Base-by-base conservation (phyloP, 2,329 filamentous ascomycete species). In the Neonectria faginata region DNA sequence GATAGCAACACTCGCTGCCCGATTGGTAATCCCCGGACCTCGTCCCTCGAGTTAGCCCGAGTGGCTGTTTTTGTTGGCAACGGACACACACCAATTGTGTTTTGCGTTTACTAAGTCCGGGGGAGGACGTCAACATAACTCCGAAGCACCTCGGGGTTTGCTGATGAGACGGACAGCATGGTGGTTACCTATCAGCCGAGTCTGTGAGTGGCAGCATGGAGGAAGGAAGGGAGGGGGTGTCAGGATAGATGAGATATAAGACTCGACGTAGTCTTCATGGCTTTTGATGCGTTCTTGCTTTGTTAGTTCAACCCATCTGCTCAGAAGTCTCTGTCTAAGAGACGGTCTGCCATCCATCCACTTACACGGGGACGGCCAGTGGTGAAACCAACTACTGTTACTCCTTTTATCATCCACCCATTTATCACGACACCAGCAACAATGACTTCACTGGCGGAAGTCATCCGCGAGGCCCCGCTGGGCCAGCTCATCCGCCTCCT, bases 401-500 rank as follows among this genome's bases (percentile, higher is more conserved):
- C 25, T 25, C 25, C 18, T 16, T 16, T 16, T 29, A n/a, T 39
- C 44, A 14, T 29, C 29, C 18, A 20, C 22, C 53, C 31, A 25
- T 25, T 45, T 3, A 45, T 45, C 11, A 45, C 29, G 20, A 44
- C 18, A 29, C 25, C 29, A 59, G 29, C 31, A n/a, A 31, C 27
- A 11, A 47, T 54, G 29, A 57, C 44, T 50, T 53, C 61, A 57
- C 73, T 79, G 73, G 72, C 73, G 57, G 77, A 77, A 56, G 45
- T 76, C 22, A 72, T 89, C 61, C 80, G 86, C 73, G 88, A 89
- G 61, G 82, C 87, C 64, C 82, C 87, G 29, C 70, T 89, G 66
- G 88, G 88, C 69, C 87, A 89, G 69, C 68, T 89, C 53, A 81
- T 90, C 67, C 83, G 88, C 69, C 85, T 80, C 69, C 54, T 84